Evolutionary conservation across 306 rosid genomes (phyloP).

Genomic region (Quercus suber): DNA sequence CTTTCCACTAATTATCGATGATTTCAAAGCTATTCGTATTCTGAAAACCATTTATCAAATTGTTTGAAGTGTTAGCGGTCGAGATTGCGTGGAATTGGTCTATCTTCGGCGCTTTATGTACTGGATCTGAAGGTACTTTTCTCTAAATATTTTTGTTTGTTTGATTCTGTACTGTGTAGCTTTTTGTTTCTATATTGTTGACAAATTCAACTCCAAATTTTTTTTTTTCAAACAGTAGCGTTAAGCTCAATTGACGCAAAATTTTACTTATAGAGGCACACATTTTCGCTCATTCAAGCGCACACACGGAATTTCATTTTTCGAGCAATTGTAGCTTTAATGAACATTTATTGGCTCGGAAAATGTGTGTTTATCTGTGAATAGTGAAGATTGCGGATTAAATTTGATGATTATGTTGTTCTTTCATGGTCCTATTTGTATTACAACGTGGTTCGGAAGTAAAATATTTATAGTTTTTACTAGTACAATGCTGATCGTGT

Average conservation of each 20-base stretch:
- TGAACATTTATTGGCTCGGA: neutral
- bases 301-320: neutral
- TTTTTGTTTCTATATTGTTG: neutral
- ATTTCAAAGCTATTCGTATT: too few species aligned
- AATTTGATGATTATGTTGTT: neutral
- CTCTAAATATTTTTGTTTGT: neutral
- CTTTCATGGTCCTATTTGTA: neutral
- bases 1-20: too few species aligned
- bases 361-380: neutral
- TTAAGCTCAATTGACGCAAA: neutral
- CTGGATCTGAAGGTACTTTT: slow-evolving; percentile 30
- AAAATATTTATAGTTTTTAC: neutral
- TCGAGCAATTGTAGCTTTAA: neutral
- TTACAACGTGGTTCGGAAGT: neutral
- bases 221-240: neutral
- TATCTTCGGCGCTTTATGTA: neutral
- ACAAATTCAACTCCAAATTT: neutral
- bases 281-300: neutral
- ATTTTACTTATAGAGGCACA: neutral
- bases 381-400: too few species aligned
- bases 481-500: too few species aligned
- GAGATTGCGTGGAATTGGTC: neutral
- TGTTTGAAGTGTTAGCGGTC: neutral
- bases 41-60: too few species aligned
- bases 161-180: neutral